These are phyloP conservation scores for Fagopyrum tataricum DNA, from an alignment of 148 eudicot species.

Conservation along the genomic window DNA sequence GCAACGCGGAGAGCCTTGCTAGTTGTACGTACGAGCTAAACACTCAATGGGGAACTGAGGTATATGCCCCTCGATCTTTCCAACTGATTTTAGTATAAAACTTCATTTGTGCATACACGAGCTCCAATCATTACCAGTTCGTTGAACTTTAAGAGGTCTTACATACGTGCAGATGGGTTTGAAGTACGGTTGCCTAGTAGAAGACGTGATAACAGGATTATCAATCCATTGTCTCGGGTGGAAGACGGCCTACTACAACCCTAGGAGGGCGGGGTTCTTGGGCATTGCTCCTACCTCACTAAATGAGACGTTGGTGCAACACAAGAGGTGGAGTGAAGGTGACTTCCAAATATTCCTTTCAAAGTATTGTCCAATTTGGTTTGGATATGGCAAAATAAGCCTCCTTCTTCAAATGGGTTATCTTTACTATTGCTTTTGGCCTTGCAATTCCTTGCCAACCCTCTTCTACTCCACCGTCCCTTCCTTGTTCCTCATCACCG, in stretches of 20 bases:
- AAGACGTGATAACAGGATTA: constrained; percentile 79
- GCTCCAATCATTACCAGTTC: neutral
- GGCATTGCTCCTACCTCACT: constrained; percentile 57
- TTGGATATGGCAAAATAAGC: constrained; percentile 45
- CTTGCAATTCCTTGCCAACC: constrained; percentile 43
- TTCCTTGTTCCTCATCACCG: constrained; percentile 55
- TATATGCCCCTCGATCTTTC: constrained; percentile 4
- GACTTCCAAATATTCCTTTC: constrained; percentile 57
- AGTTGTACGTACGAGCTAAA: constrained; percentile 51
- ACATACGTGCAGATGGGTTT: constrained; percentile 58
- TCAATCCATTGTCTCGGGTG: constrained; percentile 75
- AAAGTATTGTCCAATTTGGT: constrained; percentile 48
- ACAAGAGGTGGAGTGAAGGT: constrained; percentile 94
- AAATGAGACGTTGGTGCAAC: constrained; percentile 53
- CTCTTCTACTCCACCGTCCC: constrained; percentile 54
- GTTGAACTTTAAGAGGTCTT: too few species aligned
- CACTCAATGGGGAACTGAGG: constrained; percentile 83
- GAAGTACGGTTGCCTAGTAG: constrained; percentile 71
- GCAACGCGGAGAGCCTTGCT: constrained; percentile 39
- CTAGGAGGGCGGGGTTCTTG: constrained; percentile 42
- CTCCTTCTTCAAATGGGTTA: constrained; percentile 46
- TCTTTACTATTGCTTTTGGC: constrained; percentile 43
- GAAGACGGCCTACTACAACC: constrained; percentile 61
- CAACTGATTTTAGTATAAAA: too few species aligned
- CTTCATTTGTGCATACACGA: too few species aligned